A percentile compares a stretch with the other conserved stretches of the same genome.
Evolutionary conservation across 106 monocot species (phyloP).

Genomic region (Chionographis japonica): DNA sequence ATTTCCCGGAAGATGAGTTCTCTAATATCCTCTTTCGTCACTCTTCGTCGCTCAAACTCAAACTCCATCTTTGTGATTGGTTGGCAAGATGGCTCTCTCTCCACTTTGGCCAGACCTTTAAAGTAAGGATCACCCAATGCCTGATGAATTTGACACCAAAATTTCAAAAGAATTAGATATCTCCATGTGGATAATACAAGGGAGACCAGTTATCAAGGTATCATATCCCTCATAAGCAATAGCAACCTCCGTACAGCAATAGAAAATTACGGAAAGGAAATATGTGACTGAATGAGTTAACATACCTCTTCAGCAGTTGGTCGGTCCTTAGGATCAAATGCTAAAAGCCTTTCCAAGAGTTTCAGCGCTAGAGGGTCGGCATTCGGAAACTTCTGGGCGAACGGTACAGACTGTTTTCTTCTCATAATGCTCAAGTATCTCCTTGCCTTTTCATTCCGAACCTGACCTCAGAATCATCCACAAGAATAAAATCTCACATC

Average conservation of each 20-base stretch:
- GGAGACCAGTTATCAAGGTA: background rate
- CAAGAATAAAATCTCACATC: background rate
- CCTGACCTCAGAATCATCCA: constrained; percentile 21
- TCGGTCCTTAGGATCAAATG: constrained; percentile 86
- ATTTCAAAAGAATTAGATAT: too few species aligned
- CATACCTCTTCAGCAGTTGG: constrained; percentile 86
- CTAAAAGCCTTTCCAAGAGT: constrained; percentile 69
- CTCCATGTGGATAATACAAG: too few species aligned
- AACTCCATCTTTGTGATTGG: constrained; percentile 85
- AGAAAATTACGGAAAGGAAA: background rate
- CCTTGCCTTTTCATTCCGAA: constrained; percentile 88
- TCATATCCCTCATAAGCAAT: background rate
- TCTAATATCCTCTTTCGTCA: constrained; percentile 84
- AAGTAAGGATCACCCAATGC: constrained; percentile 86
- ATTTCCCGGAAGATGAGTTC: constrained; percentile 87
- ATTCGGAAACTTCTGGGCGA: constrained; percentile 78
- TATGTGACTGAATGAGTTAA: background rate
- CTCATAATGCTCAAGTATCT: constrained; percentile 85
- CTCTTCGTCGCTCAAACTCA: constrained; percentile 84
- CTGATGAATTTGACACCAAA: constrained; percentile 20
- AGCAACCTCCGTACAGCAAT: too few species aligned
- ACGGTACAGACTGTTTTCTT: constrained; percentile 63
- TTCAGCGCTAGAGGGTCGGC: constrained; percentile 83
- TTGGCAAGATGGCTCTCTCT: constrained; percentile 81
- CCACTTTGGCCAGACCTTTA: constrained; percentile 73